A percentile compares a stretch with the other conserved stretches of the same genome.
Evolutionary conservation across 2,329 filamentous ascomycete genomes (phyloP).

Genomic region (Geosmithia morbida): DNA sequence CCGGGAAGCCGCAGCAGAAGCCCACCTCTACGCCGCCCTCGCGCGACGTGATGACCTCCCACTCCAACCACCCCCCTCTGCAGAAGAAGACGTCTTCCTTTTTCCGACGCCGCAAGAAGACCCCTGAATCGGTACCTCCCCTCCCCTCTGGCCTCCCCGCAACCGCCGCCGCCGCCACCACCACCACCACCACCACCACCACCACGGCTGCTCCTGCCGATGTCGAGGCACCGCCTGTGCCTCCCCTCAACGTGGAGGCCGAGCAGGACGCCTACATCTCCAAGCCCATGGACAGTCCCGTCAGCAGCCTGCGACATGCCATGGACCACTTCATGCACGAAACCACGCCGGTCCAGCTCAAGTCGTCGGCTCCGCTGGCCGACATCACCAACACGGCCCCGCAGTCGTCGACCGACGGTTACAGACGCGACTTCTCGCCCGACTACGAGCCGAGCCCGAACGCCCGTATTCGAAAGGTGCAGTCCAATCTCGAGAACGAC

Average conservation of each 20-base stretch:
- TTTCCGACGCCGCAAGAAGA: slow-evolving; percentile 81
- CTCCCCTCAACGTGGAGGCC: slow-evolving; percentile 16
- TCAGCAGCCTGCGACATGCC: slow-evolving; percentile 69
- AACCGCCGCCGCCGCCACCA: neutral
- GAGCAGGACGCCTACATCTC: slow-evolving; percentile 14
- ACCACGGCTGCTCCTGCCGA: slow-evolving; percentile 7
- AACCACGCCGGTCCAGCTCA: slow-evolving; percentile 7
- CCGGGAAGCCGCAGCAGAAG: slow-evolving; percentile 14
- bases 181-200: neutral
- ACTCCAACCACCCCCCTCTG: slow-evolving; percentile 38
- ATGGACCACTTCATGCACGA: slow-evolving; percentile 69
- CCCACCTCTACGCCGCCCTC: slow-evolving; percentile 28
- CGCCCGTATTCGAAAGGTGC: slow-evolving; percentile 55
- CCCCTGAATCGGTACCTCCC: slow-evolving; percentile 55
- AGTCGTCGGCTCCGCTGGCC: slow-evolving; percentile 11
- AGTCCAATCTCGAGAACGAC: slow-evolving; percentile 23
- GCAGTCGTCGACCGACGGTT: slow-evolving; percentile 10
- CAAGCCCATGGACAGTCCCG: slow-evolving; percentile 40
- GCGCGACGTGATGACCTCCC: slow-evolving; percentile 26
- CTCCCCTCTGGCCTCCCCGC: slow-evolving; percentile 21
- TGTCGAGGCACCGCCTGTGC: slow-evolving; percentile 24
- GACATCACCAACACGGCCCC: slow-evolving; percentile 10
- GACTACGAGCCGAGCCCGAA: slow-evolving; percentile 60
- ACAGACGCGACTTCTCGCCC: slow-evolving; percentile 52
- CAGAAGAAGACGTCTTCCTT: slow-evolving; percentile 92